Evolutionary conservation across 106 monocot species (phyloP), one percentile per base, ranked within the genome.

Genomic region (Chionographis japonica): DNA sequence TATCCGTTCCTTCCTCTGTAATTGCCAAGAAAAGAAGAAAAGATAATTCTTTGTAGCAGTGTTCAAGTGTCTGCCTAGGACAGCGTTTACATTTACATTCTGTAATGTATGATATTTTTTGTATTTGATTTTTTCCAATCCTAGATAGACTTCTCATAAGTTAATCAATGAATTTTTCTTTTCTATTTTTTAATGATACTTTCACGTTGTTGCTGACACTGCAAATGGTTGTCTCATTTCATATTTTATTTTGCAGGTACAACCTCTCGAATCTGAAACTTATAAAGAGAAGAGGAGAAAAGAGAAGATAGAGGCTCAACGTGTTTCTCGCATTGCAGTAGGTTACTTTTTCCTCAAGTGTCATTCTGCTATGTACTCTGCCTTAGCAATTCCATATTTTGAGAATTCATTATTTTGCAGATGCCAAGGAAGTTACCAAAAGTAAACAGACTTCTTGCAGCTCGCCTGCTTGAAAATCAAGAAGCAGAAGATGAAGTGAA

Each of bases 261-360:
- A 68, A 62, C 66, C 82, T 68, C 82, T 86, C 74, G 84, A 74
- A 40, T 84, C 78, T 80, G 86, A 89, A 53, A 73, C 52, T 4
- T 76, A 82, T 64, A 75, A 72, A 51, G 86, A 86, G 72, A 89
- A 78, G 69, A 72, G 62, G 58, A 92, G 85, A 52, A 77, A 89
- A 73, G 82, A 89, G 66, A 92, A 92, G 71, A 73, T 92, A 12
- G 89, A 92, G 38, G 89, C 84, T 68, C 78, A 92, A 36, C 88
- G 89, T 65, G 72, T 75, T 70, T 82, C 80, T 76, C 95, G 92
- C 13, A 92, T 97, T 54, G 87, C 95, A 62, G 95, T 97, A 82
- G 37, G 70, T 71, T 68, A 36, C 50, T 18, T 56, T 4, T 75
- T 69, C 40, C 18, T 40, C 12, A 40, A 67, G 3, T 69, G 17